Percentiles rank a stretch among this genome's conserved stretches.
phyloP scores from a whole-genome alignment of 2,329 filamentous ascomycete genomes.

The Botrytis tulipae region DNA sequence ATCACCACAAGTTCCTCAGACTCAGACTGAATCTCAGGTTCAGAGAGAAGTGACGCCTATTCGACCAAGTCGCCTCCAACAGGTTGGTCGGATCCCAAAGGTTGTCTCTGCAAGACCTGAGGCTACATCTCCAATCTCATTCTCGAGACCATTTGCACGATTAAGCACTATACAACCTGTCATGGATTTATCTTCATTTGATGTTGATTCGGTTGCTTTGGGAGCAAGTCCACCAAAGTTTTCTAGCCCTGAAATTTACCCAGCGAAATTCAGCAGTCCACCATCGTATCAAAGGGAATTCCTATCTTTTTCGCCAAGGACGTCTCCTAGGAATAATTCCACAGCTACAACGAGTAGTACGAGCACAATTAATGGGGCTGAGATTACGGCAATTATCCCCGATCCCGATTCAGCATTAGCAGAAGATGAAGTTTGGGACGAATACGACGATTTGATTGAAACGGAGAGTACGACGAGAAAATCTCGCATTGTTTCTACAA shows the following conservation, averaged over 20 bases:
- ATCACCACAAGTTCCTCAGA: constrained; percentile 26
- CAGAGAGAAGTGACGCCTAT: constrained; percentile 27
- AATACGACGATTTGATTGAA: constrained; percentile 86
- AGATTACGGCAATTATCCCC: constrained; percentile 66
- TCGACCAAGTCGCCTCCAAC: constrained; percentile 65
- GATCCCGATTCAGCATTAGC: constrained; percentile 64
- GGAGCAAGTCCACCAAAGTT: constrained; percentile 44
- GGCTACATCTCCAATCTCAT: constrained; percentile 71
- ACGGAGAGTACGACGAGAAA: constrained; percentile 51
- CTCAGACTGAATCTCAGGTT: constrained; percentile 29
- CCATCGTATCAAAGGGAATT: constrained; percentile 55
- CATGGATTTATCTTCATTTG: constrained; percentile 33
- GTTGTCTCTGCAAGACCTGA: constrained; percentile 71
- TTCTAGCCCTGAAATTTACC: constrained; percentile 28
- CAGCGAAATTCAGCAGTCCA: constrained; percentile 23
- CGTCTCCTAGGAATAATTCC: constrained; percentile 67
- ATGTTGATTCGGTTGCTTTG: constrained; percentile 48
- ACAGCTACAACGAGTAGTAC: constrained; percentile 55
- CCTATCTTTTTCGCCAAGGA: constrained; percentile 62
- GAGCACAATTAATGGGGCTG: constrained; percentile 54
- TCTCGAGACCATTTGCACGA: constrained; percentile 76
- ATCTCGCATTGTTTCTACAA: constrained; percentile 49
- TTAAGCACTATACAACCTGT: constrained; percentile 47
- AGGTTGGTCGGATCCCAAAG: constrained; percentile 82
- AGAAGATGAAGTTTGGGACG: constrained; percentile 92